Conservation (phyloP, 2,329 filamentous ascomycete species). For the Septoria petroselini region DNA sequence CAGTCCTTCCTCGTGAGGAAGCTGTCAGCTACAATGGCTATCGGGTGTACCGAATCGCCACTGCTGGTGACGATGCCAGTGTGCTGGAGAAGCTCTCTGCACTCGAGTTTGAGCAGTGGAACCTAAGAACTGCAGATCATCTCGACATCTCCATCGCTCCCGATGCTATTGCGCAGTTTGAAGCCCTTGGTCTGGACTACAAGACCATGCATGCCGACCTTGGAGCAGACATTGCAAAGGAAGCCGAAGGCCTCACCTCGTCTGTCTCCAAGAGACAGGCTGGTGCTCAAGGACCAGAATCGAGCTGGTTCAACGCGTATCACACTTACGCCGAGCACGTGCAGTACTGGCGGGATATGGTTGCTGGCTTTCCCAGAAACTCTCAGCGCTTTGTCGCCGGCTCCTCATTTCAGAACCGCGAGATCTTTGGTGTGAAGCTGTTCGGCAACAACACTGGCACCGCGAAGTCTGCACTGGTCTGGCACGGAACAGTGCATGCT, state of each 20-base stretch:
- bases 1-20: conserved; percentile 14
- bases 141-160: conserved; percentile 23
- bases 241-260: conserved; percentile 12
- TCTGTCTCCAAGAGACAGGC: conserved; percentile 17
- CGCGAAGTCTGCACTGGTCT: conserved; percentile 26
- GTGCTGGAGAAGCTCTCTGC: conserved; percentile 17
- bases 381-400: conserved; percentile 27
- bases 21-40: conserved; percentile 23
- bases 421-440: conserved; percentile 28
- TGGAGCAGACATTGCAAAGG: conserved; percentile 23
- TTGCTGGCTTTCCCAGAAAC: conserved; percentile 26
- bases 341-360: conserved; percentile 27
- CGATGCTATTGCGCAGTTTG: conserved; percentile 17
- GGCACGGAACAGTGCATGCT: conserved; percentile 29
- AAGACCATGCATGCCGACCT: conserved; percentile 25
- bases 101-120: conserved; percentile 24
- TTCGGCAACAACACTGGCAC: conserved; percentile 25
- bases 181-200: conserved; percentile 22
- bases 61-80: conserved; percentile 13
- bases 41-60: conserved; percentile 19
- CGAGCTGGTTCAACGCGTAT: conserved; percentile 29
- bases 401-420: conserved; percentile 26
- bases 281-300: conserved; percentile 20
- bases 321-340: conserved; percentile 31
- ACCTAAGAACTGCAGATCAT: conserved; percentile 15